Conservation (phyloP, 345 rosid species). For the Citrus medica region DNA sequence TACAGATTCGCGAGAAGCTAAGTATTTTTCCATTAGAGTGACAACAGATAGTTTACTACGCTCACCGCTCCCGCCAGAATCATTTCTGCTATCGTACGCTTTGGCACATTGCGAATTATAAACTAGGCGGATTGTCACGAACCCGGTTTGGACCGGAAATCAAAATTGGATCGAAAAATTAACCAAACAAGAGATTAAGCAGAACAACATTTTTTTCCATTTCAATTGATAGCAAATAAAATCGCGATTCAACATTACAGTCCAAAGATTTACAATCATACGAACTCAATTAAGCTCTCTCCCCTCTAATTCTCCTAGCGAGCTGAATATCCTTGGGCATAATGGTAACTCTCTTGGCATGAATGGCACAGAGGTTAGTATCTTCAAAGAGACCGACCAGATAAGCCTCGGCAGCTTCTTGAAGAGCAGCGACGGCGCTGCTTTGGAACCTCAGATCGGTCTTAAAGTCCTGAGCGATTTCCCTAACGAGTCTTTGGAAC, state of each 20-base stretch:
- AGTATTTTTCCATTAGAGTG: slow-evolving; percentile 42
- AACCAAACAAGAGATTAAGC: not conserved
- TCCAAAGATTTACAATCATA: not conserved
- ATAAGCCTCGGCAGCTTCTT: slow-evolving; percentile 57
- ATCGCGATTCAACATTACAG: not conserved
- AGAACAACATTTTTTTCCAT: not conserved
- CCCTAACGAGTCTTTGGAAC: slow-evolving; percentile 50
- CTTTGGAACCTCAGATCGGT: slow-evolving; percentile 55
- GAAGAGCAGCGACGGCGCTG: slow-evolving; percentile 52
- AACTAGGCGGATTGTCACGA: too few species aligned
- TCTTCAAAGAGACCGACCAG: slow-evolving; percentile 50
- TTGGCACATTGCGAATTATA: not conserved
- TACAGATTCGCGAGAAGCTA: slow-evolving; percentile 28
- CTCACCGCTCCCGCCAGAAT: not conserved
- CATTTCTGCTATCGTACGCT: not conserved
- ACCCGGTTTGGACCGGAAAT: not conserved
- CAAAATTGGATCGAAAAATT: not conserved
- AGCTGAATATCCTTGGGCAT: slow-evolving; percentile 69
- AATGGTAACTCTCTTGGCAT: slow-evolving; percentile 60
- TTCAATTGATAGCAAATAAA: not conserved
- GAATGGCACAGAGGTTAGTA: slow-evolving; percentile 53
- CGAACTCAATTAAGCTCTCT: slow-evolving; percentile 30
- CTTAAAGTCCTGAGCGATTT: slow-evolving; percentile 65
- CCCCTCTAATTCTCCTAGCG: slow-evolving; percentile 53
- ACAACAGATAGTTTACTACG: not conserved